A percentile compares a stretch with the other conserved stretches of the same genome.
Conservation (phyloP, 2,329 filamentous ascomycete genomes). For the Claviceps africana region DNA sequence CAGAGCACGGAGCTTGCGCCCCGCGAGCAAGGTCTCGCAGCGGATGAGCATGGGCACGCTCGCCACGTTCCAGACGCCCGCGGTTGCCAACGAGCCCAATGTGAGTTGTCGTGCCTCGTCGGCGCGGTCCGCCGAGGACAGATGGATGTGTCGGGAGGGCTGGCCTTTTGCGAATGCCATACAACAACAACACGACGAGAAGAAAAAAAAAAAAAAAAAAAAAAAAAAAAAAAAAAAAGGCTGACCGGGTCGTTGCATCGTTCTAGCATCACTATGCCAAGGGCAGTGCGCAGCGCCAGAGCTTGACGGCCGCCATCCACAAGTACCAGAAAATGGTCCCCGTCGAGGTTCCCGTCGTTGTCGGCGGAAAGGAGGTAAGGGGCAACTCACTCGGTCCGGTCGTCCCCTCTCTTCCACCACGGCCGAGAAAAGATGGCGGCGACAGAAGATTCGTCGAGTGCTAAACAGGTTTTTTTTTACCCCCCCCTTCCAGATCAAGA, state of each 20-base stretch:
- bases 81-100: slow-evolving; percentile 87
- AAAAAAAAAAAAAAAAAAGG: not conserved
- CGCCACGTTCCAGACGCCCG: slow-evolving; percentile 77
- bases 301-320: slow-evolving; percentile 60
- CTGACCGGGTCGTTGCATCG: not conserved
- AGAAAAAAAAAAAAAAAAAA: no score
- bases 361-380: slow-evolving; percentile 67
- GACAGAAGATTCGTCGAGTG: no score
- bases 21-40: slow-evolving; percentile 15
- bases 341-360: slow-evolving; percentile 66
- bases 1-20: slow-evolving; percentile 19
- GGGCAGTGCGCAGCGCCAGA: slow-evolving; percentile 64
- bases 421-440: no score
- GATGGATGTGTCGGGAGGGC: no score
- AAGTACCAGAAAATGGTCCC: slow-evolving; percentile 54
- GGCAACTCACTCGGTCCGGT: not conserved
- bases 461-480: no score
- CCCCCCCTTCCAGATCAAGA: slow-evolving; percentile 50
- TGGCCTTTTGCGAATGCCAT: no score
- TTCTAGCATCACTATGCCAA: slow-evolving; percentile 75
- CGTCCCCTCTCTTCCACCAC: no score
- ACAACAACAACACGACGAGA: no score
- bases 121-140: no score
- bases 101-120: slow-evolving; percentile 37
- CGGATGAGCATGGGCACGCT: slow-evolving; percentile 39